These are phyloP conservation scores for Mycena chlorophos DNA, from an alignment of 768 basidiomycete species.

Conservation along the genomic window DNA sequence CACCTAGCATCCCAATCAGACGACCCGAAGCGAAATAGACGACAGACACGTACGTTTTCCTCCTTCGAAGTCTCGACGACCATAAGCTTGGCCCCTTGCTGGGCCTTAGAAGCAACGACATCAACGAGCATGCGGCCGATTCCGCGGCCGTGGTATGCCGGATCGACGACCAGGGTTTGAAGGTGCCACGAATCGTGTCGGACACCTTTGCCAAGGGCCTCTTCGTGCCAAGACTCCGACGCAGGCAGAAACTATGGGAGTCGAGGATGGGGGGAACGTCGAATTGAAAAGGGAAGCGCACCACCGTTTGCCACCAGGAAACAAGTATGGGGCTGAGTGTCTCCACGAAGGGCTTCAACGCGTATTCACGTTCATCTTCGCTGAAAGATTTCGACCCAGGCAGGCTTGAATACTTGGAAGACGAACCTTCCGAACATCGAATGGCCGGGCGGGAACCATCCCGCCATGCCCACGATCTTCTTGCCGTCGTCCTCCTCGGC, in stretches of 20 bases:
- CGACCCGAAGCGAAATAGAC: background rate
- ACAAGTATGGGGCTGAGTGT: too few species aligned
- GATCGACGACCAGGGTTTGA: background rate
- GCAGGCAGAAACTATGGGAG: background rate
- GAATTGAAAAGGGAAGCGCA: background rate
- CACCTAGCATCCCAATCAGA: background rate
- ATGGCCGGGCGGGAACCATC: background rate
- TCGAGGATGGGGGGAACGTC: background rate
- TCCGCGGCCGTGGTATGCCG: background rate
- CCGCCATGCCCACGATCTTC: background rate
- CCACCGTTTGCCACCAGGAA: background rate
- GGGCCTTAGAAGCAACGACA: background rate
- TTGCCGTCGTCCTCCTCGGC: background rate
- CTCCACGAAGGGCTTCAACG: background rate
- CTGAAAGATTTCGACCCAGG: background rate
- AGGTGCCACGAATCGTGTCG: background rate
- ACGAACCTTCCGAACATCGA: background rate
- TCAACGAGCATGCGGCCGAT: background rate
- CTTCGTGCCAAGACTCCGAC: background rate
- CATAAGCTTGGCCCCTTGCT: background rate
- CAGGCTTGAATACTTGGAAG: background rate
- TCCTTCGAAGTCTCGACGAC: background rate
- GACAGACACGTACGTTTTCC: background rate
- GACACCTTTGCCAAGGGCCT: background rate
- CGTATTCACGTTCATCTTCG: background rate